Conservation (phyloP, 495 filamentous ascomycete species). For the Rostrohypoxylon terebratum region DNA sequence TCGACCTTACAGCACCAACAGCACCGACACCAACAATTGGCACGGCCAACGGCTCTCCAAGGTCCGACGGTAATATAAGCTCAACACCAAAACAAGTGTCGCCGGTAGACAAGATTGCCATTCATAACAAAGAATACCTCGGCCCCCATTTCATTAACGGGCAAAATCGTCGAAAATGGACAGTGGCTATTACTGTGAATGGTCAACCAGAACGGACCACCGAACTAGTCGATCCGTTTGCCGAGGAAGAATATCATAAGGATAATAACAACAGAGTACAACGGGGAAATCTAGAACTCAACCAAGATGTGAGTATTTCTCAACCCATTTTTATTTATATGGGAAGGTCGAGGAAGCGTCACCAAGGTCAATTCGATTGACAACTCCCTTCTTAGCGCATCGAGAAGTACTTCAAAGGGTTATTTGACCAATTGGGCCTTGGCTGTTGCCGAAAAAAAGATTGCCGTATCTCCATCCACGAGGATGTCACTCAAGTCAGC, state of each 20-base stretch:
- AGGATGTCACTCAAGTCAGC: slow-evolving; percentile 1
- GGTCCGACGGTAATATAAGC: neutral
- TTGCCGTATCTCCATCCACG: slow-evolving; percentile 8
- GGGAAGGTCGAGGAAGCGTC: neutral
- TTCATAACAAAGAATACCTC: neutral
- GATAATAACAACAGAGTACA: neutral
- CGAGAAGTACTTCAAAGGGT: neutral
- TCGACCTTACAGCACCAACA: slow-evolving; percentile 2
- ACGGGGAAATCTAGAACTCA: slow-evolving; percentile 1
- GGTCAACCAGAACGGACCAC: slow-evolving; percentile 6
- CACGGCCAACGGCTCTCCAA: neutral
- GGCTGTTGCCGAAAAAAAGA: slow-evolving; percentile 10
- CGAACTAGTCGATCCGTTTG: neutral
- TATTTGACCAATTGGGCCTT: slow-evolving; percentile 17
- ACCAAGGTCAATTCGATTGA: slow-evolving; percentile 1
- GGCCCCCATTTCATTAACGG: neutral
- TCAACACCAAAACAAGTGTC: neutral
- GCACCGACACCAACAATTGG: neutral
- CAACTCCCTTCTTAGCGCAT: neutral
- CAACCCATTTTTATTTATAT: neutral
- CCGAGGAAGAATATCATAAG: slow-evolving; percentile 4
- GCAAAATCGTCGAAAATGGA: neutral
- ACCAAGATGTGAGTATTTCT: neutral
- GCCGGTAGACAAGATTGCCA: slow-evolving; percentile 3
- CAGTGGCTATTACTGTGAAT: neutral